Base-by-base conservation (phyloP, 495 filamentous ascomycete species). In the Penicillium taxi region DNA sequence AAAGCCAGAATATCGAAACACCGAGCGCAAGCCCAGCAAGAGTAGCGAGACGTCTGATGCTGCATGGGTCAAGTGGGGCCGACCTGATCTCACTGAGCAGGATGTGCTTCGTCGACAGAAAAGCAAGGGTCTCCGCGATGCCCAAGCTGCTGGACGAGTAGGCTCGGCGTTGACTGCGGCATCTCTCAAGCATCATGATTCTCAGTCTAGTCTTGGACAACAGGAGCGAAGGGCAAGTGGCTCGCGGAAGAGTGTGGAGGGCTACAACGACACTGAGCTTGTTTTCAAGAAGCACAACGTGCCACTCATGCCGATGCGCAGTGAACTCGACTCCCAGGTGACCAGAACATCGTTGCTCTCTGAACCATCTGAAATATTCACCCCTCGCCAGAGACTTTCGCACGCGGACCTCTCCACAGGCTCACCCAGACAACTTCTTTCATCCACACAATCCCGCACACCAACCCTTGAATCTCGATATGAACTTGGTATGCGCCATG, bases 321-420 rank as follows among this genome's bases (percentile, higher is more conserved):
- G 88, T 56, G 84, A 85, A 27, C 74, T 93, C 18, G 74, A 83
- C 20, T 93, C 88, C 0, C 87, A 94, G 17, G 55, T 95, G 32
- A 96, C 91, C 2, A 73, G 91, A 53, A 80, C 82, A 23, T 96
- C 93, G 0, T 84, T 98, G 39, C 67, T 94, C 8, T 89, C 91
- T 4, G 81, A 85, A 24, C 77, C 82, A 16, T 88, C 84, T 0
- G 84, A 44, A 60, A 81, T 44, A 75, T 84, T 35, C 45, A 45
- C 42, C 23, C 44, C 52, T 15, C 54, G 51, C 27, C 43, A 47
- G 35, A 47, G 59, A 12, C 61, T 72, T 39, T 44, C 47, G 13
- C 63, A 55, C 2, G 57, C 74, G 14, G 77, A 84, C 29, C 56
- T 81, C 3, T 52, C 74, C 11, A 64, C 74, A 32, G 74, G 73